phyloP scores from a whole-genome alignment of 345 rosid genomes.

The Zanthoxylum bungeanum region DNA sequence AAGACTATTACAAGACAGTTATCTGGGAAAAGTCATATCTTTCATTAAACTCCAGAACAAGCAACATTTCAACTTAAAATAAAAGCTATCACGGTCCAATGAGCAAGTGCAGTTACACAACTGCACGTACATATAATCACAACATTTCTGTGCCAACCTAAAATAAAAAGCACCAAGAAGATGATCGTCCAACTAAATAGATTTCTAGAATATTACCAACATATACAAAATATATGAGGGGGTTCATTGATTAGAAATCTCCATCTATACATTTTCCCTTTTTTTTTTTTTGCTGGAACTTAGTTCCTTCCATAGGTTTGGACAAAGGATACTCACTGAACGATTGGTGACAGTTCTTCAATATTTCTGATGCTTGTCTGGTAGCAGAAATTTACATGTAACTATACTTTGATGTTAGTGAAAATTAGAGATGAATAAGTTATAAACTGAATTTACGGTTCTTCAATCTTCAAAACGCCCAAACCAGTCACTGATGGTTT shows the following conservation, averaged over 20 bases:
- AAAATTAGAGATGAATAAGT: not conserved
- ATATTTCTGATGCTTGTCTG: not conserved
- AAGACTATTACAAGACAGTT: not conserved
- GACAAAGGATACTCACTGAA: not conserved
- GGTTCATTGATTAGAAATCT: not conserved
- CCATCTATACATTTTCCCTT: not conserved
- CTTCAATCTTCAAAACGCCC: slow-evolving; percentile 50
- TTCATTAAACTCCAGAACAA: not conserved
- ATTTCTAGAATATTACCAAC: too few relatives aligned
- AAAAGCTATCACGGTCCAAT: not conserved
- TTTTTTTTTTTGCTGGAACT: not conserved
- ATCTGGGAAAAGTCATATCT: not conserved
- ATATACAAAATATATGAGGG: not conserved
- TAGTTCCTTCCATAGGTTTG: not conserved
- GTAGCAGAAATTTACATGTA: not conserved
- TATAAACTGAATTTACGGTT: not conserved
- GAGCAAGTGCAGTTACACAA: not conserved
- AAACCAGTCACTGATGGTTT: slow-evolving; percentile 75
- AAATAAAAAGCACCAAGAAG: not conserved
- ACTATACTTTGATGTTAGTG: not conserved
- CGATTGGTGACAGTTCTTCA: not conserved
- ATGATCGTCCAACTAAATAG: not conserved
- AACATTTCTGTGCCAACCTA: not conserved
- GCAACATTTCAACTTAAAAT: not conserved
- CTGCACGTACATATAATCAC: not conserved